Conservation (phyloP, 176 grass and related monocot species). For the Themeda triandra region DNA sequence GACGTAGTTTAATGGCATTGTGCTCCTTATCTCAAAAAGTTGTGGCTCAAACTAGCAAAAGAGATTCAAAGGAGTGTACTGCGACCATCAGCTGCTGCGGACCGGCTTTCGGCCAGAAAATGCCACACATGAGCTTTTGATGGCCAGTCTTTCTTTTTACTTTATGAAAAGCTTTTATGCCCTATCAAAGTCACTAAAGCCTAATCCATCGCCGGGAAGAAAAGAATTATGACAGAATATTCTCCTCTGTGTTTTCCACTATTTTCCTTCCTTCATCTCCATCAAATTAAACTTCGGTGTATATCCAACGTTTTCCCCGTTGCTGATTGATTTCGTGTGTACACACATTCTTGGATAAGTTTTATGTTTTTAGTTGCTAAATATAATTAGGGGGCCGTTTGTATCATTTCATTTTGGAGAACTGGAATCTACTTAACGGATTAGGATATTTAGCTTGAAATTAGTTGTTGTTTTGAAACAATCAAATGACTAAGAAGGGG, state of each 20-base stretch:
- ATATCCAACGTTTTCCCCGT: background rate
- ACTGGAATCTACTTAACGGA: no score
- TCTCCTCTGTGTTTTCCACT: no score
- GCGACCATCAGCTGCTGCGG: background rate
- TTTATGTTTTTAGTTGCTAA: background rate
- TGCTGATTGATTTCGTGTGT: background rate
- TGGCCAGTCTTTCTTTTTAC: constrained; percentile 32
- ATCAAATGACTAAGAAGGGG: no score
- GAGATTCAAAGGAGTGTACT: background rate
- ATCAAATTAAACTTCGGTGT: background rate
- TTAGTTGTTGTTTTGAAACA: no score
- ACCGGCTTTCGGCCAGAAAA: constrained; percentile 37
- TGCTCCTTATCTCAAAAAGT: background rate
- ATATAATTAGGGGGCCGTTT: no score
- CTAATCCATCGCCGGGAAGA: constrained; percentile 3
- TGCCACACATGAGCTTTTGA: constrained; percentile 42
- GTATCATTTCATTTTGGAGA: no score
- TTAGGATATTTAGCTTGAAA: no score
- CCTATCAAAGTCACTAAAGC: background rate
- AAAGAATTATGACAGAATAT: constrained; percentile 8
- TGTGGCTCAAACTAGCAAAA: background rate
- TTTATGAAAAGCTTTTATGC: constrained; percentile 7
- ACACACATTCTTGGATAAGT: background rate
- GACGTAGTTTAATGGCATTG: background rate
- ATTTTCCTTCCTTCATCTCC: background rate